Base-by-base conservation (phyloP, 169 alveolate species). In the Besnoitia besnoiti region DNA sequence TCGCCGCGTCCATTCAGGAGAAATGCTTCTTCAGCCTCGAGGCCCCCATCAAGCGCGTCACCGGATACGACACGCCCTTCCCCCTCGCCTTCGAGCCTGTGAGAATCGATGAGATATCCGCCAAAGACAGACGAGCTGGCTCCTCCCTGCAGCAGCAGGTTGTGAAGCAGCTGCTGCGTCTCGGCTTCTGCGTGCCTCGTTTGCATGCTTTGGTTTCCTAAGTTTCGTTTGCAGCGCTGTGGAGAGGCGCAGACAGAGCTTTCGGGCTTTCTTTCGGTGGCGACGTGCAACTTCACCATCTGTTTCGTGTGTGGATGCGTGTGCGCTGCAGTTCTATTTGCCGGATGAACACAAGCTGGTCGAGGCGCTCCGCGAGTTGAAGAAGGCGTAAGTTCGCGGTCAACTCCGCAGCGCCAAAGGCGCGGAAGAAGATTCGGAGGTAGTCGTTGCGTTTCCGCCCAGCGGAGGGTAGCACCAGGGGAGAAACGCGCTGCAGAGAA, bases 61-160 rank as follows among this genome's bases (percentile, higher is more conserved):
- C 99, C 91, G 99, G 99, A 37, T 98, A 97, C 94, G 99, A 98
- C 95, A 98, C 99, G 33, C 99, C 99, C 46, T 98, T 98, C 96
- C 99, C 99, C 30, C 97, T 97, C 51, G 98, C 97, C 0, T 98
- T 94, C 93, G 99, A 98, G 93, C 95, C 97, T 10, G 96, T 95
- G 39, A 79, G 92, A 14, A n/a, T 21, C 73, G 21, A n/a, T 27
- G 27, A 59, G 46, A 33, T n/a, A n/a, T n/a, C n/a, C n/a, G n/a
- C n/a, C n/a, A n/a, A n/a, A n/a, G n/a, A n/a, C n/a, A n/a, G n/a
- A n/a, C n/a, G n/a, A n/a, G n/a, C n/a, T n/a, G n/a, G n/a, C n/a
- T n/a, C n/a, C n/a, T n/a, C n/a, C n/a, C n/a, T n/a, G n/a, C n/a
- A n/a, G n/a, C n/a, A n/a, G n/a, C n/a, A n/a, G n/a, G n/a, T n/a